A percentile compares a stretch with the other conserved stretches of the same genome.
These are phyloP conservation scores for Fraxinus baroniana DNA, from an alignment of 305 asterid species.

Conservation along the genomic window DNA sequence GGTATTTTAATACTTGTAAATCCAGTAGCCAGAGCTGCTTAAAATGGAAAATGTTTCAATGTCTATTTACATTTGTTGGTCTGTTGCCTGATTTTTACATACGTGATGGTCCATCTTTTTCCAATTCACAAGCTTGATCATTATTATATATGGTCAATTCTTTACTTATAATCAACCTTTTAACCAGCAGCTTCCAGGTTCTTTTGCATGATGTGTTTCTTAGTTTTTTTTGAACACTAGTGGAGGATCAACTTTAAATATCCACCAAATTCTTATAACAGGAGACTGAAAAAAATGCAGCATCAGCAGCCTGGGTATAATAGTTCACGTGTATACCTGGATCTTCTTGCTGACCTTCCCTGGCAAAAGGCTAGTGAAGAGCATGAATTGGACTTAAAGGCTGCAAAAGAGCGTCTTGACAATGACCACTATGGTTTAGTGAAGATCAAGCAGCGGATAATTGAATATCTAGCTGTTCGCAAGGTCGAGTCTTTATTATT, in stretches of 20 bases:
- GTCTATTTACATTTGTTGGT: not conserved
- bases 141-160: slow-evolving; percentile 1
- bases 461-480: slow-evolving; percentile 97
- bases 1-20: not conserved
- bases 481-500: slow-evolving; percentile 53
- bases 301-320: slow-evolving; percentile 98
- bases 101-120: not conserved
- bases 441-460: slow-evolving; percentile 95
- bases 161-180: not conserved
- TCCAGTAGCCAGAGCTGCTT: no score
- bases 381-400: slow-evolving; percentile 74
- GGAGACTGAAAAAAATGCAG: slow-evolving; percentile 99
- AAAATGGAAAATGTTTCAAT: no score
- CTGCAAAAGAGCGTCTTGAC: slow-evolving; percentile 90
- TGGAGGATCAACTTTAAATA: slow-evolving; percentile 14
- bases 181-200: not conserved
- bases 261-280: slow-evolving; percentile 41
- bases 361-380: slow-evolving; percentile 94
- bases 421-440: slow-evolving; percentile 88
- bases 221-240: not conserved
- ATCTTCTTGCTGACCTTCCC: slow-evolving; percentile 95
- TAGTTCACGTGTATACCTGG: slow-evolving; percentile 92
- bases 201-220: slow-evolving; percentile 23
- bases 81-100: no score
- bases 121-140: not conserved